Conservation (phyloP, 129 eudicot genomes). For the Lonicera japonica region DNA sequence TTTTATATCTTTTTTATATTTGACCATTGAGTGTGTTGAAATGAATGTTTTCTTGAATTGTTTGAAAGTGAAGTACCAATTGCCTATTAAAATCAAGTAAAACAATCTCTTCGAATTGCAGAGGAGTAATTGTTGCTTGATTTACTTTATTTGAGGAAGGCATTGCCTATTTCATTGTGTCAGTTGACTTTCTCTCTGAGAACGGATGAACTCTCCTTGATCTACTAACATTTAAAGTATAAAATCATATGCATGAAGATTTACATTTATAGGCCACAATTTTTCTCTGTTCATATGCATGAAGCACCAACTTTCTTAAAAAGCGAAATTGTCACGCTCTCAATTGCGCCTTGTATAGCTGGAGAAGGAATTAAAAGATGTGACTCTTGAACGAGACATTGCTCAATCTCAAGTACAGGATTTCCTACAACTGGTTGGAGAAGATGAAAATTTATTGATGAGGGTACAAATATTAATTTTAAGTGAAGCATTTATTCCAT, state of each 20-base stretch:
- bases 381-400: slow-evolving; percentile 66
- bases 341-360: slow-evolving; percentile 39
- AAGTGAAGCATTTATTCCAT: neutral
- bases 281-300: no score
- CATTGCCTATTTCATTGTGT: neutral
- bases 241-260: no score
- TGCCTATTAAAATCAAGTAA: no score
- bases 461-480: slow-evolving; percentile 37
- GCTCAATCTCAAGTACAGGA: slow-evolving; percentile 76
- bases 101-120: no score
- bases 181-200: neutral
- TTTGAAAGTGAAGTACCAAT: no score
- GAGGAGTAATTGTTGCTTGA: no score
- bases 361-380: slow-evolving; percentile 64
- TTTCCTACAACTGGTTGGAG: slow-evolving; percentile 45
- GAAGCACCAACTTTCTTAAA: neutral
- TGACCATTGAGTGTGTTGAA: no score
- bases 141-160: no score
- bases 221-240: neutral
- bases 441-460: slow-evolving; percentile 31
- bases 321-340: neutral
- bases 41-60: no score
- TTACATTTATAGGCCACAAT: no score
- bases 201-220: neutral
- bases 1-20: no score